These are phyloP conservation scores for Aspergillus pseudonomiae DNA, from an alignment of 2,329 filamentous ascomycete genomes.

Conservation along the genomic window DNA sequence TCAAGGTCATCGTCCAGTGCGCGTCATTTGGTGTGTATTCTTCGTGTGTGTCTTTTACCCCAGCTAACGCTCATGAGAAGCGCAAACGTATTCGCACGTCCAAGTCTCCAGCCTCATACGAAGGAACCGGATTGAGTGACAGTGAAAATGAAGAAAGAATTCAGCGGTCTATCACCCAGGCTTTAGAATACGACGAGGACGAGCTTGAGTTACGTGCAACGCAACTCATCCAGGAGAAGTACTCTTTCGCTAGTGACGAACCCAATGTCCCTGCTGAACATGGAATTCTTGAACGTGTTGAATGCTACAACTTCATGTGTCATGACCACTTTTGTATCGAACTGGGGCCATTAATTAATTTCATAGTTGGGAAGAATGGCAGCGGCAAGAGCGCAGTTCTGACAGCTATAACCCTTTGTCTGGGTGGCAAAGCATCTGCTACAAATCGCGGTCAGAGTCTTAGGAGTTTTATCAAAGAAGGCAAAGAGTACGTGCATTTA, in stretches of 20 bases:
- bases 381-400: constrained; percentile 96
- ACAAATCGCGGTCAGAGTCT: constrained; percentile 91
- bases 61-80: constrained; percentile 28
- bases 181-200: constrained; percentile 37
- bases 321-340: constrained; percentile 79
- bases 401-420: constrained; percentile 87
- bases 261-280: constrained; percentile 78
- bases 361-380: constrained; percentile 96
- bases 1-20: constrained; percentile 30
- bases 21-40: constrained; percentile 34
- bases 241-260: constrained; percentile 52
- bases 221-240: constrained; percentile 60
- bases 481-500: constrained; percentile 64
- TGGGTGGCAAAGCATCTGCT: constrained; percentile 90
- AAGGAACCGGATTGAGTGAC: constrained; percentile 20
- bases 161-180: constrained; percentile 23
- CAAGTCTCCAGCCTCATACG: constrained; percentile 22
- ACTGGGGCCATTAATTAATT: constrained; percentile 94
- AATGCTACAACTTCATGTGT: constrained; percentile 95
- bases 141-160: constrained; percentile 23
- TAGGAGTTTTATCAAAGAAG: constrained; percentile 89
- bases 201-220: constrained; percentile 63
- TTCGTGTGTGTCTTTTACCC: background rate
- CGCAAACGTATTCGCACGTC: constrained; percentile 48
- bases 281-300: constrained; percentile 85